phyloP scores from a whole-genome alignment of 495 filamentous ascomycete genomes.

The Monascus purpureus region DNA sequence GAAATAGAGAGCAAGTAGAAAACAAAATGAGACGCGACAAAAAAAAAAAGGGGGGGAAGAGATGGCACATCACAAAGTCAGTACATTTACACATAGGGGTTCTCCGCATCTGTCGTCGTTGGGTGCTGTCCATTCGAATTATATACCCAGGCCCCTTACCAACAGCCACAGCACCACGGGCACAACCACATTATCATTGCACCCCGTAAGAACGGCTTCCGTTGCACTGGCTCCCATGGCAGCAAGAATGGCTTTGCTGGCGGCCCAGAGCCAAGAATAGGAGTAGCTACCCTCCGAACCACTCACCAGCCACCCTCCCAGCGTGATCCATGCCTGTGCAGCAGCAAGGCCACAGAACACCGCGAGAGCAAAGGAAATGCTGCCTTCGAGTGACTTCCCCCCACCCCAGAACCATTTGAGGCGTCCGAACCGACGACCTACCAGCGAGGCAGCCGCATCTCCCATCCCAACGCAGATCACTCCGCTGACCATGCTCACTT shows the following conservation, averaged over 20 bases:
- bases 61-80: too few species aligned
- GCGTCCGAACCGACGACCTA: constrained; percentile 75
- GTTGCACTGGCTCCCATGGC: constrained; percentile 76
- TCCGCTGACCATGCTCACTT: constrained; percentile 78
- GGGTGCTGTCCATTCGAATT: background rate
- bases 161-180: constrained; percentile 89
- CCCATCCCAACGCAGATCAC: constrained; percentile 91
- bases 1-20: too few species aligned
- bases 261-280: constrained; percentile 24
- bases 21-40: too few species aligned
- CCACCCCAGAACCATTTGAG: constrained; percentile 95
- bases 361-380: constrained; percentile 66
- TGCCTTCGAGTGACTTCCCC: constrained; percentile 89
- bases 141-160: constrained; percentile 42
- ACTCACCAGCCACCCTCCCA: constrained; percentile 53
- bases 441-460: constrained; percentile 85
- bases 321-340: constrained; percentile 59
- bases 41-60: too few species aligned
- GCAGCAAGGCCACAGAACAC: constrained; percentile 59
- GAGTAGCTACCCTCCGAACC: constrained; percentile 11
- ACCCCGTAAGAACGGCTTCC: constrained; percentile 89
- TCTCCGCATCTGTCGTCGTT: too few species aligned
- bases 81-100: too few species aligned
- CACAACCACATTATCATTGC: constrained; percentile 97
- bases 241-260: constrained; percentile 49